Conservation (phyloP, 2,329 filamentous ascomycete genomes). For the Incumbomyces delicatus region DNA sequence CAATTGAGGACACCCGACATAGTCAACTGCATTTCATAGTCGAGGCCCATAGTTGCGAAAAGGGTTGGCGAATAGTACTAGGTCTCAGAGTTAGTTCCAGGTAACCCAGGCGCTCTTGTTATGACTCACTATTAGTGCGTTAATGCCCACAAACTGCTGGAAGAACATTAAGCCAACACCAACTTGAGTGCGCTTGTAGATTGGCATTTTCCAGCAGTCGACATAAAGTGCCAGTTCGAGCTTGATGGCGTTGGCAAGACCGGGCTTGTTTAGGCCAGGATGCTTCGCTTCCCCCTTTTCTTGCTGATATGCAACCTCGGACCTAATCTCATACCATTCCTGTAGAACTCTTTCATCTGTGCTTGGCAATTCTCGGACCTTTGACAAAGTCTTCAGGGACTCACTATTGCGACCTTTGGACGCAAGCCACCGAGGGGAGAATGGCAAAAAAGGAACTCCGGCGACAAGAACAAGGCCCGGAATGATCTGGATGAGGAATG, state of each 20-base stretch:
- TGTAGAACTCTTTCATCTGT: constrained; percentile 42
- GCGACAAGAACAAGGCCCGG: constrained; percentile 29
- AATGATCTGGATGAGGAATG: constrained; percentile 39
- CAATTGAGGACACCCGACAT: constrained; percentile 47
- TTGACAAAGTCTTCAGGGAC: constrained; percentile 38
- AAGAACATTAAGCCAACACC: constrained; percentile 49
- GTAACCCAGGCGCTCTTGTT: neutral
- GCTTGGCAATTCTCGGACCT: constrained; percentile 40
- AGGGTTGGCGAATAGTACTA: constrained; percentile 52
- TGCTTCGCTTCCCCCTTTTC: constrained; percentile 34
- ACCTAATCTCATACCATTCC: constrained; percentile 42
- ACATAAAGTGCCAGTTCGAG: constrained; percentile 41
- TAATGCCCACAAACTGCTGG: constrained; percentile 47
- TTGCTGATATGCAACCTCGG: constrained; percentile 45
- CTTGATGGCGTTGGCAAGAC: constrained; percentile 23
- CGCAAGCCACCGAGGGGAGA: constrained; percentile 47
- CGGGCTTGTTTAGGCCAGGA: constrained; percentile 26
- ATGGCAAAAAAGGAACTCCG: constrained; percentile 40
- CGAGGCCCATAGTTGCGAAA: constrained; percentile 42
- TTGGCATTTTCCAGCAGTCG: constrained; percentile 42
- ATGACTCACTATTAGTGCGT: constrained; percentile 35
- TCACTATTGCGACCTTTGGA: constrained; percentile 40
- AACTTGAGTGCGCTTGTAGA: constrained; percentile 42
- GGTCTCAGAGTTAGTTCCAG: neutral
- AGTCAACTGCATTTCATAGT: constrained; percentile 39